Conservation (phyloP, 2,329 filamentous ascomycete genomes). For the Botrytis hyacinthi region DNA sequence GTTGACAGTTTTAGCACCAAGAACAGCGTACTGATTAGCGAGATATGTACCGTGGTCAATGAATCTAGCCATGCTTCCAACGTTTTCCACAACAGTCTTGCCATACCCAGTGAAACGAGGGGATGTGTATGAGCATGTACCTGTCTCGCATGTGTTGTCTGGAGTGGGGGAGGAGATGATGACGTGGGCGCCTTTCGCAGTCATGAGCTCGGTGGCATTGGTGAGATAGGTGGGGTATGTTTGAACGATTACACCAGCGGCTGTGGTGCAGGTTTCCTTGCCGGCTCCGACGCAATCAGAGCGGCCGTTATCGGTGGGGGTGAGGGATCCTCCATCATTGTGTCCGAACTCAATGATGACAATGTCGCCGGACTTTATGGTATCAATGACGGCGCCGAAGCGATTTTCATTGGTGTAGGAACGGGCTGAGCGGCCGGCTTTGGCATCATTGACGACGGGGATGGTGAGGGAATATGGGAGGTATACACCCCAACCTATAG, state of each 20-base stretch:
- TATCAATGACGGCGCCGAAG: conserved; percentile 55
- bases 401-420: conserved; percentile 66
- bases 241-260: conserved; percentile 47
- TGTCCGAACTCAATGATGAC: conserved; percentile 64
- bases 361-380: conserved; percentile 39
- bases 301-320: conserved; percentile 57
- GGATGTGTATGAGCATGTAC: conserved; percentile 47
- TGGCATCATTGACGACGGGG: conserved; percentile 60
- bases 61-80: conserved; percentile 45
- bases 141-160: conserved; percentile 60
- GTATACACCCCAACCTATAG: conserved; percentile 60
- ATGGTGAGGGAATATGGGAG: conserved; percentile 51
- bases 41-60: conserved; percentile 58
- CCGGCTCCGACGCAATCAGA: conserved; percentile 51
- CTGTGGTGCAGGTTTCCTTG: conserved; percentile 47
- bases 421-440: conserved; percentile 63
- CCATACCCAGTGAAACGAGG: conserved; percentile 58
- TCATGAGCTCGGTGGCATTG: conserved; percentile 33
- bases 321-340: conserved; percentile 59
- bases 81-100: conserved; percentile 44
- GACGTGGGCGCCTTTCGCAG: conserved; percentile 58
- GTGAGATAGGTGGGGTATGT: conserved; percentile 37
- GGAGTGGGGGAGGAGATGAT: conserved; percentile 60
- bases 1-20: conserved; percentile 50
- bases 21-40: conserved; percentile 47